Conservation (phyloP, 2,329 filamentous ascomycete species). For the Blastomyces emzantsi region DNA sequence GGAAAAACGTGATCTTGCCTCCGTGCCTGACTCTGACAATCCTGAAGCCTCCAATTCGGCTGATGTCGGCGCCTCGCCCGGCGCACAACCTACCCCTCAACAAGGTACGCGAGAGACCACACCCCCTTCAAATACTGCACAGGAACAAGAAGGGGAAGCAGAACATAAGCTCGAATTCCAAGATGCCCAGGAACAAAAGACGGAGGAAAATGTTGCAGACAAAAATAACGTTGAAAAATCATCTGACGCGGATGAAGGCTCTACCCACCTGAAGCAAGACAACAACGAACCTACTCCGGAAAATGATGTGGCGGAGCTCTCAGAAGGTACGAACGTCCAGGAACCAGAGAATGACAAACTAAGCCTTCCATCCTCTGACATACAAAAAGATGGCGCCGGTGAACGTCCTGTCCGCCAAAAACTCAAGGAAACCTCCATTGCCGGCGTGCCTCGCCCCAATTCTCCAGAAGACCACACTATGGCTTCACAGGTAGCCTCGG, state of each 20-base stretch:
- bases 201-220: conserved; percentile 1
- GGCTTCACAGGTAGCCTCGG: conserved; percentile 8
- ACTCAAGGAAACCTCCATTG: conserved; percentile 54
- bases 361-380: conserved; percentile 14
- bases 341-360: conserved; percentile 18
- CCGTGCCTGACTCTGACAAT: conserved; percentile 1
- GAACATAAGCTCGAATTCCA: neutral
- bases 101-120: conserved; percentile 11
- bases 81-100: conserved; percentile 3
- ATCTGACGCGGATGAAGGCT: conserved; percentile 6
- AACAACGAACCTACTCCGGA: neutral
- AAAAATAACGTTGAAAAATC: neutral
- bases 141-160: conserved; percentile 9
- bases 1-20: neutral
- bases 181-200: conserved; percentile 9
- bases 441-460: conserved; percentile 24
- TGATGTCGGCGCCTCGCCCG: neutral
- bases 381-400: conserved; percentile 30
- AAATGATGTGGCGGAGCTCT: conserved; percentile 14
- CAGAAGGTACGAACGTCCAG: conserved; percentile 20
- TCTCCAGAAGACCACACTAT: conserved; percentile 15
- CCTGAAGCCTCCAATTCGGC: neutral
- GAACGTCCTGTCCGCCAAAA: conserved; percentile 53
- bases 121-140: neutral
- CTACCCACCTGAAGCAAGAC: neutral